A percentile compares a stretch with the other conserved stretches of the same genome.
Conservation (phyloP, 179 eudicot genomes). For the Beta macrorhiza region DNA sequence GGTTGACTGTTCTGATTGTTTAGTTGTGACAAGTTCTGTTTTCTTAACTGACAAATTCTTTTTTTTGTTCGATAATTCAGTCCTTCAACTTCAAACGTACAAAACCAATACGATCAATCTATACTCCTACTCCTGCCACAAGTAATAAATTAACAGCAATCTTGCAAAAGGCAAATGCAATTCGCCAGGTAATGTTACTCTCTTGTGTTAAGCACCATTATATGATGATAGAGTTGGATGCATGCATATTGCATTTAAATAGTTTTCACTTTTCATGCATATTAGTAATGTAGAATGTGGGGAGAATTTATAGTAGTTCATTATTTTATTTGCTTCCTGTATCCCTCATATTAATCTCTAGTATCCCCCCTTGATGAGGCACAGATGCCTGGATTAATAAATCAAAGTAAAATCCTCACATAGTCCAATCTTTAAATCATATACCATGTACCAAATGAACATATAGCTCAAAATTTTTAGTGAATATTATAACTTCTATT, state of each 20-base stretch:
- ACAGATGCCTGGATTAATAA: background rate
- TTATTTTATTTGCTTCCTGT: background rate
- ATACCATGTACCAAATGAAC: too few relatives aligned
- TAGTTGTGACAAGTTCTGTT: background rate
- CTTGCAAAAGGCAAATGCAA: constrained; percentile 80
- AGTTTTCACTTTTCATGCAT: background rate
- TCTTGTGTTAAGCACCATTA: background rate
- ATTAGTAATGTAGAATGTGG: background rate
- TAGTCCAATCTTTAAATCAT: background rate
- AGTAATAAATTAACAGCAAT: constrained; percentile 65
- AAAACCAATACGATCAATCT: constrained; percentile 39
- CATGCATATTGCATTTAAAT: background rate
- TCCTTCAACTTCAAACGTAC: constrained; percentile 74
- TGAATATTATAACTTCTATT: too few relatives aligned
- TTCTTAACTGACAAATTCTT: constrained; percentile 12
- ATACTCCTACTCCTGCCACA: constrained; percentile 39
- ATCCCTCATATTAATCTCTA: too few relatives aligned
- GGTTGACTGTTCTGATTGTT: background rate
- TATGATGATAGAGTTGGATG: background rate
- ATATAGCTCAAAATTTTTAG: too few relatives aligned
- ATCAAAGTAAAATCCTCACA: background rate
- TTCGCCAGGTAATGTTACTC: constrained; percentile 65
- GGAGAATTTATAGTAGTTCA: background rate
- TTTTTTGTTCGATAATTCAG: constrained; percentile 30
- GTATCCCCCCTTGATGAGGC: background rate